Base-by-base conservation (phyloP, 306 rosid species). In the Malus sieversii region DNA sequence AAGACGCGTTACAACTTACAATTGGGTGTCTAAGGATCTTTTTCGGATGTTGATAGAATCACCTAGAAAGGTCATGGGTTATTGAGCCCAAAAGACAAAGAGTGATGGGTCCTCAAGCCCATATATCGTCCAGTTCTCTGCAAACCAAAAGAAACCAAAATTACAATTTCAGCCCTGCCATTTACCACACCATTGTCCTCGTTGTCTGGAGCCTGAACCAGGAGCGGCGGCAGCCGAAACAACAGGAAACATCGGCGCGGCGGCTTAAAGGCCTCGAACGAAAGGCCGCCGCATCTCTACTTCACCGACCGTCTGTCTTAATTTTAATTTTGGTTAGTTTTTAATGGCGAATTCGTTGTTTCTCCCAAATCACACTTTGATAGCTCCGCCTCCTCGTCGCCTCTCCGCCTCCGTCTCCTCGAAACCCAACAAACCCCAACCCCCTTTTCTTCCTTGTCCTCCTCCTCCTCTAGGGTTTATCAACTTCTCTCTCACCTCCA, bases 341-440 rank as follows among this genome's bases (percentile, higher is more conserved):
- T 46, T 25, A 73, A 92, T 90, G 95, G 92, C 92, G 53, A 25
- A 75, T 42, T 75, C 77, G 19, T 23, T 73, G 77, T 42, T 60
- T 75, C 80, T 87, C 40, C 72, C 82, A 2, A 93, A 79, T 68
- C 86, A 72, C 77, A 32, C 83, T 63, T 30, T 77, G 6, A 30
- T 72, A 27, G 30, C 82, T 84, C 68, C 67, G 74, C 59, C 81
- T 84, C 68, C 64, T 72, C 53, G 68, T 72, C 81, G 82, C 57
- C 68, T 86, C 13, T 83, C 85, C 68, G 74, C 89, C 27, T 45
- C 83, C 32, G 74, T 78, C 27, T 27, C 75, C 22, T 83, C 83
- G 72, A 80, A 84, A 62, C 82, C 81, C 81, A 25, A 27, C n/a
- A 46, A 57, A 74, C 82, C 42, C 30, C 32, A 29, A 61, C n/a